Evolutionary conservation across 1,139 yeast species (phyloP).

Genomic region (Casaregolazyma lundiana): DNA sequence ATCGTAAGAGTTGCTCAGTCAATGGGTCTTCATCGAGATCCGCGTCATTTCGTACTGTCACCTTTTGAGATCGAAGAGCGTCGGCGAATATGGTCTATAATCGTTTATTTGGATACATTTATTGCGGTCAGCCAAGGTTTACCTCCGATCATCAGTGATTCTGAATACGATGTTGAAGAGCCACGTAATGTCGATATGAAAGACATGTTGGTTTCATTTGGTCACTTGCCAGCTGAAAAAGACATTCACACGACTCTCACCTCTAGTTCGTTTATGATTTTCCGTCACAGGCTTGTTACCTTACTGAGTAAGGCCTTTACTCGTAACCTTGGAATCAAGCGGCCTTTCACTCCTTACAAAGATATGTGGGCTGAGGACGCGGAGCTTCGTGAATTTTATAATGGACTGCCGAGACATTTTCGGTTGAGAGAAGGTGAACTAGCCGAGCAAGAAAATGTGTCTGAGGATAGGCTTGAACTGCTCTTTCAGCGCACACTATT

Average conservation of each 20-base stretch:
- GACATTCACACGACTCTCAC: slow-evolving; percentile 20
- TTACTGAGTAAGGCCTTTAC: slow-evolving; percentile 18
- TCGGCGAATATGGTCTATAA: slow-evolving; percentile 29
- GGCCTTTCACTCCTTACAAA: slow-evolving; percentile 19
- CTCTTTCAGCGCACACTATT: slow-evolving; percentile 30
- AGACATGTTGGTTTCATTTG: slow-evolving; percentile 22
- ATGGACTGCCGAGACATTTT: slow-evolving; percentile 23
- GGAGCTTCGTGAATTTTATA: slow-evolving; percentile 23
- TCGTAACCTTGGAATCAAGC: slow-evolving; percentile 16
- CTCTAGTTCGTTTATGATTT: slow-evolving; percentile 24
- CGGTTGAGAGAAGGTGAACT: slow-evolving; percentile 21
- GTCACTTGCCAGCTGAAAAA: slow-evolving; percentile 16
- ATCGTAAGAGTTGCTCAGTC: slow-evolving; percentile 24
- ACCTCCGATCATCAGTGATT: slow-evolving; percentile 27
- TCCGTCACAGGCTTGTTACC: slow-evolving; percentile 31
- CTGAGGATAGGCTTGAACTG: slow-evolving; percentile 24
- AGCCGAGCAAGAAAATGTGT: slow-evolving; percentile 9
- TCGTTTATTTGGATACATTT: slow-evolving; percentile 27
- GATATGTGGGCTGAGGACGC: slow-evolving; percentile 25
- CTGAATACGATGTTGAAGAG: slow-evolving; percentile 28
- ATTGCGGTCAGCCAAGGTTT: slow-evolving; percentile 32
- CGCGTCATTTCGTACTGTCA: slow-evolving; percentile 32
- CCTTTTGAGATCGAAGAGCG: slow-evolving; percentile 32
- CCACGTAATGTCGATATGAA: slow-evolving; percentile 27
- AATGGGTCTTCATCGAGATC: slow-evolving; percentile 30